Evolutionary conservation across 352 stramenopile genomes (phyloP), one percentile per base, ranked within the genome.

Genomic region (Globisporangium perplexum): DNA sequence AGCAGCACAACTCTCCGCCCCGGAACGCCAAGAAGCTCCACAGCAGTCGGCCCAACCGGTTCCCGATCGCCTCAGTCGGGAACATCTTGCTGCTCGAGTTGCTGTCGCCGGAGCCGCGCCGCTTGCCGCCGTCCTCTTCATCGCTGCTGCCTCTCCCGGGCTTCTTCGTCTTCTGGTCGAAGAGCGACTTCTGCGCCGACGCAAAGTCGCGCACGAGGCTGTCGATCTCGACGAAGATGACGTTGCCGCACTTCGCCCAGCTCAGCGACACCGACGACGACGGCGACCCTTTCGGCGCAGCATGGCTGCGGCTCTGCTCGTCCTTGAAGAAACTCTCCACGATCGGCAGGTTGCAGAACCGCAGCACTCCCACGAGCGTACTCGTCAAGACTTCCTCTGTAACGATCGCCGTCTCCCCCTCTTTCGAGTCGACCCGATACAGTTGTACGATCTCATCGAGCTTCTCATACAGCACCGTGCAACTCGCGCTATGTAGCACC

Each of bases 21-120:
- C 81, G 75, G 54, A 93, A 91, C 2, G 72, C 83, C 45, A 90
- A 51, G 38, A 95, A 89, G 62, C 77, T 91, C 81, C 81, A 92
- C 7, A 94, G 47, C 18, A 91, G 55, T 7, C 83, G 82, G 15
- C 83, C 80, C 14, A 93, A 51, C 1, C 72, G 69, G 20, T 65
- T 66, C 0, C 80, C 83, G 41, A 93, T 77, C 0, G 70, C 66
- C 54, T 90, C 75, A 0, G 69, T 69, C 18, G 74, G 48, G 20
- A 57, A 65, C 18, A 62, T 42, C 20, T 54, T 48, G 50, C 51
- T 54, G 7, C 50, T 33, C 3, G n/a, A 14, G 2, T 3, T 31
- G n/a, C 44, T 53, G 6, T 23, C 38, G 23, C 47, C 58, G 0
- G 47, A 11, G 30, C 46, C 52, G 33, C 30, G 18, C 12, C 33